phyloP scores from a whole-genome alignment of 2,329 filamentous ascomycete genomes.

The Penicillium palitans region DNA sequence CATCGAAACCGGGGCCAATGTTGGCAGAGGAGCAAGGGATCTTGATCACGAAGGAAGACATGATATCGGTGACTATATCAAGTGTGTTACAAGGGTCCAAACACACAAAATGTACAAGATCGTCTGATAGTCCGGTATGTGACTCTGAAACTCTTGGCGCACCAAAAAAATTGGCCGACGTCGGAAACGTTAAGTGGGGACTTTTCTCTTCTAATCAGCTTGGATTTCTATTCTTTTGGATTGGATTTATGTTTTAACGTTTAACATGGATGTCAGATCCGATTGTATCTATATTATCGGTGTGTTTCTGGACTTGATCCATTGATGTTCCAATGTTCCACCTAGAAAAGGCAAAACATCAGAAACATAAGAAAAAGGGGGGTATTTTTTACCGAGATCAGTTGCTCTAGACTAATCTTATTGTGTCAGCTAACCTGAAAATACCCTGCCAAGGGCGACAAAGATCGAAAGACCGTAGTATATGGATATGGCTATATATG shows the following conservation, averaged over 20 bases:
- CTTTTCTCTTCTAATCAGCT: neutral
- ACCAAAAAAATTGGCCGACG: conserved; percentile 25
- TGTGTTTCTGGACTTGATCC: neutral
- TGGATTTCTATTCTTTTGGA: neutral
- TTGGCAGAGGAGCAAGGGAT: conserved; percentile 96
- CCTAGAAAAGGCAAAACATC: neutral
- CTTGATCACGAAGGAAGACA: conserved; percentile 65
- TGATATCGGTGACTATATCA: conserved; percentile 11
- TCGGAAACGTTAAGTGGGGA: conserved; percentile 20
- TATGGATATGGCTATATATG: neutral
- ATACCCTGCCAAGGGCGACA: neutral
- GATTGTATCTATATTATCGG: neutral
- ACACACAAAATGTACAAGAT: neutral
- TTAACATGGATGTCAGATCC: neutral
- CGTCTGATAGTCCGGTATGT: conserved; percentile 2
- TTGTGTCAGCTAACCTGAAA: neutral
- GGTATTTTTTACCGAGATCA: neutral
- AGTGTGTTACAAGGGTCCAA: neutral
- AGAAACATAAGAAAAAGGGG: neutral
- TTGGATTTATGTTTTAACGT: neutral
- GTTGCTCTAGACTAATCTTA: neutral
- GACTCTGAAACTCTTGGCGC: conserved; percentile 27
- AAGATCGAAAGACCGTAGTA: neutral
- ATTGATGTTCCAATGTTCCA: neutral
- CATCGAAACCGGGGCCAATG: conserved; percentile 96